Evolutionary conservation across 345 rosid species (phyloP).

Genomic region (Cardamine chenopodiifolia): DNA sequence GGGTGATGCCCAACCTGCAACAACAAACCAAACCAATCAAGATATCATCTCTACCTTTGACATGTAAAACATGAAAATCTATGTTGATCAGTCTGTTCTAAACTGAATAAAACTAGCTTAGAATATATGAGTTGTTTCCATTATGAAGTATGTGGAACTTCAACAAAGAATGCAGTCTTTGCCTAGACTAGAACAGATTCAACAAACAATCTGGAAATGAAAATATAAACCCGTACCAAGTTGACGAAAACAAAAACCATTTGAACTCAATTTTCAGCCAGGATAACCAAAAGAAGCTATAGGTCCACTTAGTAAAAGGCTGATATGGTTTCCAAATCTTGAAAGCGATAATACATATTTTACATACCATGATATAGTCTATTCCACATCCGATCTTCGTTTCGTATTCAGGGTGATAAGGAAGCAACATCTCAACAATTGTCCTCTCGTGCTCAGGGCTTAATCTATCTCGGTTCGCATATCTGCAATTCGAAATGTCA

Average conservation of each 20-base stretch:
- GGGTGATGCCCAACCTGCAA: constrained; percentile 86
- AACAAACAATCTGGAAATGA: background rate
- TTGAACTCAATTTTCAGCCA: background rate
- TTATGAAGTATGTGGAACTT: background rate
- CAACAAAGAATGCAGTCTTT: background rate
- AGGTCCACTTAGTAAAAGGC: background rate
- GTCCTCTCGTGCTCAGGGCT: constrained; percentile 75
- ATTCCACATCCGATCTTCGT: constrained; percentile 88
- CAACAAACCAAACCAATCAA: background rate
- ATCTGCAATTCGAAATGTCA: constrained; percentile 51
- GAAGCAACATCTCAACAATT: constrained; percentile 77
- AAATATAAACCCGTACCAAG: background rate
- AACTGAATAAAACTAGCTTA: no score
- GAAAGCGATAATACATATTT: constrained; percentile 31
- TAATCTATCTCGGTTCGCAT: constrained; percentile 69
- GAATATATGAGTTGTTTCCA: background rate
- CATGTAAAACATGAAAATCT: background rate
- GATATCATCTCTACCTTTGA: constrained; percentile 12
- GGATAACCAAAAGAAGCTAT: background rate
- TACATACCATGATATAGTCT: constrained; percentile 74
- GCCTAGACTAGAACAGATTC: background rate
- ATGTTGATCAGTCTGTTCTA: background rate
- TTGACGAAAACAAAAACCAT: no score
- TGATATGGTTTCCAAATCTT: background rate
- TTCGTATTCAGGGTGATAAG: constrained; percentile 75